Percentiles rank a stretch among this genome's conserved stretches.
phyloP scores from a whole-genome alignment of 2,329 filamentous ascomycete species.

The Aspergillus sp. region DNA sequence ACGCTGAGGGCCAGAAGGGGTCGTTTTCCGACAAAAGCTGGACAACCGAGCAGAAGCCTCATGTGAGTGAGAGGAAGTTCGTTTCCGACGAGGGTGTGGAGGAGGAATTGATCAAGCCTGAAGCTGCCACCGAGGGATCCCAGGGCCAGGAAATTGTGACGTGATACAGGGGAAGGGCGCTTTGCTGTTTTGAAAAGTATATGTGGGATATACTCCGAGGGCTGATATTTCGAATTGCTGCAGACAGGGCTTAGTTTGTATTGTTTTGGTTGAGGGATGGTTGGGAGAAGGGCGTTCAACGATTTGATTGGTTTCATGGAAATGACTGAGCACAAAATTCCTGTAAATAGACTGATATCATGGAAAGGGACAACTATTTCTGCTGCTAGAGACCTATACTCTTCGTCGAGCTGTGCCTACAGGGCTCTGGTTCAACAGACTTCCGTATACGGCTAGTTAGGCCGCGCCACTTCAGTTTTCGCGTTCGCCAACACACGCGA shows the following conservation, averaged over 20 bases:
- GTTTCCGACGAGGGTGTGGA: constrained; percentile 53
- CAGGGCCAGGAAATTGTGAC: constrained; percentile 24
- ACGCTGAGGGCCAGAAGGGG: constrained; percentile 81
- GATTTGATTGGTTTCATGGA: constrained; percentile 8
- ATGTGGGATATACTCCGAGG: too few relatives aligned
- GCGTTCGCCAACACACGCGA: too few relatives aligned
- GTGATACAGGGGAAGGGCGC: constrained; percentile 7
- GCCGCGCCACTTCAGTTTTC: too few relatives aligned
- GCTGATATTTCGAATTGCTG: constrained; percentile 1
- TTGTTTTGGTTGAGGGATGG: constrained; percentile 20
- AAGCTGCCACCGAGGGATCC: constrained; percentile 19
- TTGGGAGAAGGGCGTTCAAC: constrained; percentile 17
- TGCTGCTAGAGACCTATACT: too few relatives aligned
- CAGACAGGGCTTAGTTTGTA: constrained; percentile 6
- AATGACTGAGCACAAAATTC: constrained; percentile 8
- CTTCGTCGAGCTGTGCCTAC: too few relatives aligned
- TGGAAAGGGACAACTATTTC: neutral
- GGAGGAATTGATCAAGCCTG: constrained; percentile 66
- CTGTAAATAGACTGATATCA: constrained; percentile 17
- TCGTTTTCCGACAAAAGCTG: constrained; percentile 84
- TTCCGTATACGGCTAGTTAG: too few relatives aligned
- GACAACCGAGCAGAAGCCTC: constrained; percentile 58
- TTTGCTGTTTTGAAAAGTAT: neutral
- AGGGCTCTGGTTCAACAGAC: too few relatives aligned
- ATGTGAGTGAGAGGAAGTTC: constrained; percentile 85